phyloP scores from a whole-genome alignment of 805 yeast species.

The Candida saitoana region DNA sequence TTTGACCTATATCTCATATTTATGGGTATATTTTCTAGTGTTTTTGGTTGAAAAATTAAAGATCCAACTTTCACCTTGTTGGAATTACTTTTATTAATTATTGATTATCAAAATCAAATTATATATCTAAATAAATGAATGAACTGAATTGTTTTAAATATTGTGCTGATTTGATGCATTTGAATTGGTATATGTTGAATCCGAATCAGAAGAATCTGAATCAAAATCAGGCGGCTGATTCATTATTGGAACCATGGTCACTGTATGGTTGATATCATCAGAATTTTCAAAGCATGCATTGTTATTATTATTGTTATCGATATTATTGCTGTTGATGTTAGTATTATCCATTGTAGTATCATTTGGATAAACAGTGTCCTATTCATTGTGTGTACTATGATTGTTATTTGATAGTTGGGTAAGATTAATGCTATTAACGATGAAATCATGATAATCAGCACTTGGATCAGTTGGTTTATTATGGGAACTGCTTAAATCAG shows the following conservation, averaged over 20 bases:
- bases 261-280: constrained; percentile 14
- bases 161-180: background rate
- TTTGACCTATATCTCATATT: too few species aligned
- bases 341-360: background rate
- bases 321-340: background rate
- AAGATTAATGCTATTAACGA: background rate
- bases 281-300: background rate
- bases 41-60: too few species aligned
- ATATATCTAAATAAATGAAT: background rate
- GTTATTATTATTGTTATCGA: background rate
- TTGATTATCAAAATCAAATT: background rate
- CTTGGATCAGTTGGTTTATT: background rate
- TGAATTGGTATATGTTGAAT: background rate
- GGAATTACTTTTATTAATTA: background rate
- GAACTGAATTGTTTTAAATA: background rate
- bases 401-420: background rate
- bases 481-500: background rate
- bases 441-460: background rate
- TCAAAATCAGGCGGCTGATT: constrained; percentile 38
- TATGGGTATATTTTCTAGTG: too few species aligned
- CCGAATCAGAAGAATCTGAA: constrained; percentile 11
- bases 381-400: background rate
- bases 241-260: constrained; percentile 37
- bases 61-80: too few species aligned
- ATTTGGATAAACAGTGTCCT: constrained; percentile 1